Percentiles rank a stretch among this genome's conserved stretches.
Conservation (phyloP, 768 basidiomycete species). For the Favolaschia claudopus region DNA sequence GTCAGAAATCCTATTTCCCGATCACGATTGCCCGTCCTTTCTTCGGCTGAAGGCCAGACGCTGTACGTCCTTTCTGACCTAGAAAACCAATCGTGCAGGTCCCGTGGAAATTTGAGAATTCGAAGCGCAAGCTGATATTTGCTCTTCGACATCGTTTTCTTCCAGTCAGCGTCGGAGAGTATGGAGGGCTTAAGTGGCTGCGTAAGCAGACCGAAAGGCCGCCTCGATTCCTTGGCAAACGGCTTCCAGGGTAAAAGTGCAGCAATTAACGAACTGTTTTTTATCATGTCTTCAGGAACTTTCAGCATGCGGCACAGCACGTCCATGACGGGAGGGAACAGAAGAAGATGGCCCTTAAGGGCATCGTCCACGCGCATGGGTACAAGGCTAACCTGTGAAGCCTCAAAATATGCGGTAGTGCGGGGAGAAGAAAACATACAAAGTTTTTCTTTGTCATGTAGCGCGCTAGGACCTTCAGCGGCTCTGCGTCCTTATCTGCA, state of each 20-base stretch:
- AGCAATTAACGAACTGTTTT: slow-evolving; percentile 43
- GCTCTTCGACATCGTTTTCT: slow-evolving; percentile 29
- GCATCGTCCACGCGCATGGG: slow-evolving; percentile 55
- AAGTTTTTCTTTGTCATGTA: slow-evolving; percentile 57
- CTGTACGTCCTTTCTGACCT: slow-evolving; percentile 48
- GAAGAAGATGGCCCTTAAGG: slow-evolving; percentile 60
- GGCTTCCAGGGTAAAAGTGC: slow-evolving; percentile 59
- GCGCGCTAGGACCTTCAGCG: slow-evolving; percentile 48
- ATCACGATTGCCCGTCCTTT: slow-evolving; percentile 33
- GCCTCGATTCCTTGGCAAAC: slow-evolving; percentile 38
- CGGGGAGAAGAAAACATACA: slow-evolving; percentile 42
- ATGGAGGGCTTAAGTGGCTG: background rate
- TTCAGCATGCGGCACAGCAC: slow-evolving; percentile 47
- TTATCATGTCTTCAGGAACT: slow-evolving; percentile 47
- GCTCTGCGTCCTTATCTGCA: slow-evolving; percentile 45
- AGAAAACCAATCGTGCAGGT: slow-evolving; percentile 55
- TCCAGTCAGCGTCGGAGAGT: slow-evolving; percentile 28
- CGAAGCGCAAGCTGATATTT: slow-evolving; percentile 50
- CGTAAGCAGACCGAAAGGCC: slow-evolving; percentile 15
- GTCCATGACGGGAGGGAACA: slow-evolving; percentile 53
- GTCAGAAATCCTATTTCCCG: slow-evolving; percentile 54
- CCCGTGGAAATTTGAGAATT: slow-evolving; percentile 56
- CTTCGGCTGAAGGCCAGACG: slow-evolving; percentile 54
- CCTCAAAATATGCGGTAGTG: slow-evolving; percentile 1
- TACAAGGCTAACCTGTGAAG: slow-evolving; percentile 54